Evolutionary conservation across 1,284 basidiomycete genomes (phyloP), one percentile per base, ranked within the genome.

Genomic region (Acaromyces ingoldii): DNA sequence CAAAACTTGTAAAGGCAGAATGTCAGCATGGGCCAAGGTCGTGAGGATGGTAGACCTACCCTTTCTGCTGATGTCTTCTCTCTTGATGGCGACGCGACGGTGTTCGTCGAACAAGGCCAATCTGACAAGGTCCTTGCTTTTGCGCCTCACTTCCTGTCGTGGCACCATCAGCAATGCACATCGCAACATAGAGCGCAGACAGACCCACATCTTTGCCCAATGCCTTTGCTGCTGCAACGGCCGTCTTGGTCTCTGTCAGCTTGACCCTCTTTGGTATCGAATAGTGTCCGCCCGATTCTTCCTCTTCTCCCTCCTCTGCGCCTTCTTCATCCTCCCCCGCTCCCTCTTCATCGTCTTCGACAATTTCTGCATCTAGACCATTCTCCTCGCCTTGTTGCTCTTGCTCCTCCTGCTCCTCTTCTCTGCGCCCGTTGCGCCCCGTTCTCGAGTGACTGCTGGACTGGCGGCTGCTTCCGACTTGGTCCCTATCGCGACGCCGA

Each of bases 21-120:
- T 11, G 24, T 26, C 15, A 44, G 9, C 21, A 44, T 25, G n/a
- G 24, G 11, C 17, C 26, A 15, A 37, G 30, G 17, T 17, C 9
- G 43, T 7, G 39, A 2, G 19, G 2, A 6, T 19, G 9, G 2
- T n/a, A n/a, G 11, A 21, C 58, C 39, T 25, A 67, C 59, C 26
- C 53, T 57, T 31, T 22, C 49, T 49, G 36, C 49, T 47, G 15
- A 70, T 57, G 39, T 64, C 60, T 13, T 65, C 59, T 19, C 57
- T 58, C n/a, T 49, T 29, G 25, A 70, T 56, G 2, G 53, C 15
- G 0, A 21, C 39, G 30, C 60, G 58, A 13, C 51, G 44, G 30
- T 64, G 63, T 28, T 70, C 68, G 50, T 49, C 58, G 24, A 63
- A 62, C 6, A 70, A 51, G 6, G 66, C 62, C 26, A 61, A 49